phyloP scores from a whole-genome alignment of 1,284 basidiomycete genomes.

The Melampsora medusae region DNA sequence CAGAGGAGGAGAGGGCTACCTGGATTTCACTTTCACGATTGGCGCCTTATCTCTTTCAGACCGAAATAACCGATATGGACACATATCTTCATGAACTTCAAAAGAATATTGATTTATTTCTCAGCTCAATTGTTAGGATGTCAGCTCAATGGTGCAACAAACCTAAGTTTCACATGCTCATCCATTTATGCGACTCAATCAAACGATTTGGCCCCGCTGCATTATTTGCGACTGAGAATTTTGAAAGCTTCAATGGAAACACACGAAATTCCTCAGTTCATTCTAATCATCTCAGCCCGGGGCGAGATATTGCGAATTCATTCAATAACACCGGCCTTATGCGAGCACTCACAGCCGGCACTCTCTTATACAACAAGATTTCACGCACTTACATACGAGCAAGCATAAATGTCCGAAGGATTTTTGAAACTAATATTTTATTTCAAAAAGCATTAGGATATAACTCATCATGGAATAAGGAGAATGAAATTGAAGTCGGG shows the following conservation, averaged over 20 bases:
- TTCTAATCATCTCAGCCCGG: slow-evolving; percentile 6
- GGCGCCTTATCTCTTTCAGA: slow-evolving; percentile 56
- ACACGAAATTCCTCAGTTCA: background rate
- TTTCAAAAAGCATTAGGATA: slow-evolving; percentile 13
- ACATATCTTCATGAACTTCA: slow-evolving; percentile 51
- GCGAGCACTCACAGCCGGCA: slow-evolving; percentile 54
- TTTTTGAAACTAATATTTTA: background rate
- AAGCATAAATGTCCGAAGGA: background rate
- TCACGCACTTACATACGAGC: background rate
- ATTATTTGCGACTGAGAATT: slow-evolving; percentile 24
- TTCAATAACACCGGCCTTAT: slow-evolving; percentile 13
- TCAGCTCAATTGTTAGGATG: background rate
- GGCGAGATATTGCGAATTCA: slow-evolving; percentile 2
- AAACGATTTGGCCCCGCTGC: slow-evolving; percentile 1
- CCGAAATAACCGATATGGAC: slow-evolving; percentile 54
- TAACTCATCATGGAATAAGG: background rate
- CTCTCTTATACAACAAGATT: slow-evolving; percentile 5
- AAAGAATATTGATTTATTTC: background rate
- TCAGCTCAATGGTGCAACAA: background rate
- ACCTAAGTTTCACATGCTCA: slow-evolving; percentile 26
- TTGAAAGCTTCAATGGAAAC: slow-evolving; percentile 18
- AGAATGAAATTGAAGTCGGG: too few relatives aligned
- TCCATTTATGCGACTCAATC: slow-evolving; percentile 9
- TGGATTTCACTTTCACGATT: slow-evolving; percentile 55
- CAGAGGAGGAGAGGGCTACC: slow-evolving; percentile 46